Base-by-base conservation (phyloP, 768 basidiomycete genomes). In the Mycena galericulata region DNA sequence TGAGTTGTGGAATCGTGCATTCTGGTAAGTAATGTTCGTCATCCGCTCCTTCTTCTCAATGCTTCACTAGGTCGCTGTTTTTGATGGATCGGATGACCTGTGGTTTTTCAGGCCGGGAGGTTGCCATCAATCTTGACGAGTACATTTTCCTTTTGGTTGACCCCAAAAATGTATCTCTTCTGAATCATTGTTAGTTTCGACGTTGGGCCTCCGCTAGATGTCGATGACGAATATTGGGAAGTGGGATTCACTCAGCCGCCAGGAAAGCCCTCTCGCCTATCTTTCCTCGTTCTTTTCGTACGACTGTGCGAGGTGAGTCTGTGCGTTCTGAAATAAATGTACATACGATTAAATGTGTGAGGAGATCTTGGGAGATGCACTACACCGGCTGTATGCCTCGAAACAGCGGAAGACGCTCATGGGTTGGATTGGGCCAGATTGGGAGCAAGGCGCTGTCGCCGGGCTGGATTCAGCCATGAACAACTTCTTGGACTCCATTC, bases 191-290 rank as follows among this genome's bases (percentile, higher is more conserved):
- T 34, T 54, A 87, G 87, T 68, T 86, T 87, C 70, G 88, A 89
- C 67, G 79, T 85, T 9, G 87, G 88, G 53, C 76, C 84, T 4
- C 85, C 85, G 38, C 84, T 86, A 20, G 86, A 89, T 69, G 77
- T 79, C 66, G 79, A 81, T 63, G 89, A 90, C 71, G 88, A 89
- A 47, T 89, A 85, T 61, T 90, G 88, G 88, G 79, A 78, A 14
- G 75, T 60, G 83, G 83, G 70, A 20, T 87, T 85, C 75, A 79
- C 81, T 46, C 87, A 88, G 73, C 88, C 88, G 1, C 70, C 78
- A 4, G 79, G 75, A 15, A 80, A 77, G 65, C 81, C 82, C 1
- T 80, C 81, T 9, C 70, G 68, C 20, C 69, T 85, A 3, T 62
- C 84, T 1, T 83, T 77, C 57, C 83, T 85, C 63, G 77, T 81